Percentiles rank a stretch among this genome's conserved stretches.
These are phyloP conservation scores for Auricularia sp. DNA, from an alignment of 768 basidiomycete genomes.

Conservation along the genomic window DNA sequence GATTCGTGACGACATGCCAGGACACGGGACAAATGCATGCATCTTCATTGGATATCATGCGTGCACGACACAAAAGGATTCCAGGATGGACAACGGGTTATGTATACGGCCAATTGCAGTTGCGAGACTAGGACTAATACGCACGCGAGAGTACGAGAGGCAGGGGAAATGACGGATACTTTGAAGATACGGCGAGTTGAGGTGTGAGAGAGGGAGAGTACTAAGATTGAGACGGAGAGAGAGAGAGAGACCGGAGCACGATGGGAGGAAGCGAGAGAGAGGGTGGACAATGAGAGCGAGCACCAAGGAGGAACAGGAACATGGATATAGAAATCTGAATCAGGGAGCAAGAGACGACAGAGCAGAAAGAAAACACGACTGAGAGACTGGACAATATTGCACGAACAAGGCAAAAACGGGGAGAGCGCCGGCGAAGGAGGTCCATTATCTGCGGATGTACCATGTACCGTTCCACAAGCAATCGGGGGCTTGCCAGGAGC, in stretches of 20 bases:
- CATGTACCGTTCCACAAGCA: not conserved
- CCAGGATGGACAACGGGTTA: not conserved
- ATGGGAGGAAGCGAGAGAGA: not conserved
- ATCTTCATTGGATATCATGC: too few species aligned
- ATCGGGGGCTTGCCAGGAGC: not conserved
- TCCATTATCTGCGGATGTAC: not conserved
- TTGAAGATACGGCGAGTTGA: not conserved
- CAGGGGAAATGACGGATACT: not conserved
- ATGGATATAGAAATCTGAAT: slow-evolving; percentile 1
- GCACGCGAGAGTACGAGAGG: not conserved
- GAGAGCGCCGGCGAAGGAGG: slow-evolving; percentile 1
- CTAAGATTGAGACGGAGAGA: not conserved
- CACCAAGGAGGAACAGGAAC: not conserved
- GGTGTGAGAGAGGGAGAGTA: not conserved
- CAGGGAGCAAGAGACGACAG: slow-evolving; percentile 1
- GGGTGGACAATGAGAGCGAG: not conserved
- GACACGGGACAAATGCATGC: too few species aligned
- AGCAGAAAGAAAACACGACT: not conserved
- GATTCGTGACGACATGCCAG: too few species aligned
- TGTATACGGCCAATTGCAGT: not conserved
- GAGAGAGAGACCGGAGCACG: not conserved
- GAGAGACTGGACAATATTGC: not conserved
- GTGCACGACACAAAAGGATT: not conserved
- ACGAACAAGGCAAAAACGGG: not conserved
- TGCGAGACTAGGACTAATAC: slow-evolving; percentile 22